Base-by-base conservation (phyloP, 441 rosid species). In the Brassica hybrid region DNA sequence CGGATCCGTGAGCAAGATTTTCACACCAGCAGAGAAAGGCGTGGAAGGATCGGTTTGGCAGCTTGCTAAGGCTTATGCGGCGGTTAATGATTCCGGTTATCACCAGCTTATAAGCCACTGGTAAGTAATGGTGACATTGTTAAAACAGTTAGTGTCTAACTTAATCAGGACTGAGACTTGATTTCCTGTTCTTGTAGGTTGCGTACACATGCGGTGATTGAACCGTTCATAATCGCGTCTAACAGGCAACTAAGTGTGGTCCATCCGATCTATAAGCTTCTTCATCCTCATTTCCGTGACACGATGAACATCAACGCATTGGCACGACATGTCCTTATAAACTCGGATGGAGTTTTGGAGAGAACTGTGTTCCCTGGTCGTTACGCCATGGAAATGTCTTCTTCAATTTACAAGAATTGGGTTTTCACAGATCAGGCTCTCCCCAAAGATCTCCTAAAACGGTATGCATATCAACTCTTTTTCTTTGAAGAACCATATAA, bases 221-320 rank as follows among this genome's bases (percentile, higher is more conserved):
- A 94, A 81, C 98, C 98, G 12, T 88, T 94, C 65, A 72, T 92
- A 59, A 89, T 94, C 7, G 97, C 97, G 16, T 81, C 94, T 18
- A 91, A 88, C 62, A 85, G 97, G 70, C 97, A 90, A 38, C 30
- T 92, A 70, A 94, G 98, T 62, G 89, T 88, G 69, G 72, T 94
- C 69, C 99, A 93, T 81, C 98, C 98, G 6, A 93, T 95, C 64
- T 73, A 86, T 65, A 95, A 90, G 88, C 97, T 95, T 78, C 63
- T 95, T 72, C 94, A 91, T 65, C 99, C 99, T 6, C 99, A 95
- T 79, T 93, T 91, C 76, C 91, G 90, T 0, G 97, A 95, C 81
- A 93, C 98, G 7, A 89, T 95, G 97, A 85, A 86, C 67, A 95
- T 95, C 82, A 95, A 95, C n/a, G 99, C 99, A 48, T 68, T 90